Percentiles rank a stretch among this genome's conserved stretches.
Evolutionary conservation across 768 basidiomycete genomes (phyloP).

Genomic region (Daedaleopsis sinensis): DNA sequence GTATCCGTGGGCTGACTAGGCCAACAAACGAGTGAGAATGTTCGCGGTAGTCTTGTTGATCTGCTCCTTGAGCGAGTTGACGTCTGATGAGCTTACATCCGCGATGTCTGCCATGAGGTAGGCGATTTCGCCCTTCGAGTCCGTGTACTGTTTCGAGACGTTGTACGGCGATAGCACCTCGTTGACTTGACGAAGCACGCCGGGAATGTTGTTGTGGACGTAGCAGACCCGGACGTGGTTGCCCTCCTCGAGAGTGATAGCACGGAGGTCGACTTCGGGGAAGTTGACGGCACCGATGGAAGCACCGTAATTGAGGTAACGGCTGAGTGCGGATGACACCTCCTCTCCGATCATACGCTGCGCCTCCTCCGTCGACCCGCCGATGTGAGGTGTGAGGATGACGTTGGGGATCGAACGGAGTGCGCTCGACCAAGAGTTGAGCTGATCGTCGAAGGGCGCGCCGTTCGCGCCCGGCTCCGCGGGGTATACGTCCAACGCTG

Average conservation of each 20-base stretch:
- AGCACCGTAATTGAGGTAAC: slow-evolving; percentile 92
- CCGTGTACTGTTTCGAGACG: slow-evolving; percentile 99
- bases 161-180: slow-evolving; percentile 93
- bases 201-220: slow-evolving; percentile 94
- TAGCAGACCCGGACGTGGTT: slow-evolving; percentile 89
- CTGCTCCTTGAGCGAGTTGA: slow-evolving; percentile 74
- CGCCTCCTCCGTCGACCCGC: slow-evolving; percentile 98
- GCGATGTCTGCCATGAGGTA: slow-evolving; percentile 98
- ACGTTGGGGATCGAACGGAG: slow-evolving; percentile 84
- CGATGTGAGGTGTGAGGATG: slow-evolving; percentile 98
- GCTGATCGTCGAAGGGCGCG: slow-evolving; percentile 81
- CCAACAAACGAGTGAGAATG: slow-evolving; percentile 87
- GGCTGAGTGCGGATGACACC: slow-evolving; percentile 79
- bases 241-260: slow-evolving; percentile 83
- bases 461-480: slow-evolving; percentile 93
- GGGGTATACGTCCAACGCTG: slow-evolving; percentile 95
- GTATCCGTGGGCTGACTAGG: slow-evolving; percentile 30
- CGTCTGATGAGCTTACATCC: slow-evolving; percentile 79
- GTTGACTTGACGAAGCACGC: slow-evolving; percentile 94
- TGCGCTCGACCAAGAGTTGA: slow-evolving; percentile 82
- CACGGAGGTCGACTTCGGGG: slow-evolving; percentile 96
- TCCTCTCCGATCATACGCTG: slow-evolving; percentile 97
- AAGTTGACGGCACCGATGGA: slow-evolving; percentile 96
- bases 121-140: slow-evolving; percentile 90
- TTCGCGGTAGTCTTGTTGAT: slow-evolving; percentile 84